These are phyloP conservation scores for Termitomyces sp. DNA, from an alignment of 768 basidiomycete genomes.

Conservation along the genomic window DNA sequence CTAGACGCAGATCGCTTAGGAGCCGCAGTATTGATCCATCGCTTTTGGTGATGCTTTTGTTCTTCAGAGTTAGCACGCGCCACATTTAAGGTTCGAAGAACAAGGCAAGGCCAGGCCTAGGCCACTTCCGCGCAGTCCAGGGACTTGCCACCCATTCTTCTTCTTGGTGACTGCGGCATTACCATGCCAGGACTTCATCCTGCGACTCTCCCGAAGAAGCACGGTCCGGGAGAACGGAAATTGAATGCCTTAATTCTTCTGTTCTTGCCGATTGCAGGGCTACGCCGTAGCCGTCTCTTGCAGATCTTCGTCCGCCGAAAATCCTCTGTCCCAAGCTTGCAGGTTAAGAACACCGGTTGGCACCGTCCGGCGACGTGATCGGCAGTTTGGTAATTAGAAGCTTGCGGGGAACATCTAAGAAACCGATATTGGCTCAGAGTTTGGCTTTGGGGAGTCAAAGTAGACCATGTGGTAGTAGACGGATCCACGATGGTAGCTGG, in stretches of 20 bases:
- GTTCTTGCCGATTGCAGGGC: not conserved
- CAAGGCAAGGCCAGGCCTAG: not conserved
- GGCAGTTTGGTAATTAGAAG: slow-evolving; percentile 20
- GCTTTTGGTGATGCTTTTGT: slow-evolving; percentile 7
- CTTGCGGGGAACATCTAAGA: slow-evolving; percentile 16
- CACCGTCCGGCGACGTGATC: slow-evolving; percentile 20
- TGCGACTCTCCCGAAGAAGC: slow-evolving; percentile 1
- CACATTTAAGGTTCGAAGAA: slow-evolving; percentile 12
- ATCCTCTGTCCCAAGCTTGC: not conserved
- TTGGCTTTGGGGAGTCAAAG: slow-evolving; percentile 1
- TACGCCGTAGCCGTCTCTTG: not conserved
- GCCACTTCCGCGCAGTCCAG: slow-evolving; percentile 17
- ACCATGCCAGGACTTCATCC: not conserved
- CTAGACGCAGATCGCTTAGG: slow-evolving; percentile 3
- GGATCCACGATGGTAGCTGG: slow-evolving; percentile 9
- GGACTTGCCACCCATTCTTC: slow-evolving; percentile 8
- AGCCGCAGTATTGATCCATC: slow-evolving; percentile 7
- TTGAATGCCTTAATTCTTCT: not conserved
- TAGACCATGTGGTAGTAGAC: slow-evolving; percentile 9
- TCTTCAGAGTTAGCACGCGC: slow-evolving; percentile 15
- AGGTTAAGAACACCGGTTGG: slow-evolving; percentile 14
- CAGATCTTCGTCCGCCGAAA: slow-evolving; percentile 15
- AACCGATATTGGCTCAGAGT: slow-evolving; percentile 14
- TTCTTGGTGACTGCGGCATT: slow-evolving; percentile 6
- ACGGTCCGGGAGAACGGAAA: not conserved